Conservation (phyloP, 1,284 basidiomycete genomes). For the Tetrapyrgos nigripes region DNA sequence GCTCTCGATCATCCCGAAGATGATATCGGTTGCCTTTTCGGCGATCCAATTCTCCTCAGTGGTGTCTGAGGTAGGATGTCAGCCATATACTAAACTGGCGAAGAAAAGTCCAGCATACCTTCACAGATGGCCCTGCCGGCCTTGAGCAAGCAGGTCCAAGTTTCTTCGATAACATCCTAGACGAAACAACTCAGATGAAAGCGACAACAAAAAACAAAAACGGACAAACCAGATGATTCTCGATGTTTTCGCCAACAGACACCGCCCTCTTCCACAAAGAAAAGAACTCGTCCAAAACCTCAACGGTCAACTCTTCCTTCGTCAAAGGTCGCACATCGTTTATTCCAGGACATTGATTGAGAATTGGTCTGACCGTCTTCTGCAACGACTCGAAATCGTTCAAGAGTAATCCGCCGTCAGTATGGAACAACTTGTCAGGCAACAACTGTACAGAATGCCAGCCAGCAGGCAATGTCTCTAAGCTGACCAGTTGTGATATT, state of each 20-base stretch:
- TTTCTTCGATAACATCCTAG: constrained; percentile 9
- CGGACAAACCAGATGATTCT: background rate
- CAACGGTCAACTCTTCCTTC: constrained; percentile 58
- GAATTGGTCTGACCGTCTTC: constrained; percentile 51
- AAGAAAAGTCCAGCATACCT: constrained; percentile 6
- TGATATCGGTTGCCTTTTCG: background rate
- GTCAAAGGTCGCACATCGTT: constrained; percentile 61
- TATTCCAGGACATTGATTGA: constrained; percentile 56
- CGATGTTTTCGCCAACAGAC: background rate
- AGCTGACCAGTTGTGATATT: constrained; percentile 54
- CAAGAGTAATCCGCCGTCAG: constrained; percentile 64
- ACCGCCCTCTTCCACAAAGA: constrained; percentile 61
- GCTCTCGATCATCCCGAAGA: constrained; percentile 6
- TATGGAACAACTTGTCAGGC: constrained; percentile 59
- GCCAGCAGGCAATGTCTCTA: constrained; percentile 31
- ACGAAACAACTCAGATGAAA: background rate
- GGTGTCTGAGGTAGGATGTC: constrained; percentile 1
- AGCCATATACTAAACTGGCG: background rate
- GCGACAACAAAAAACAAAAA: background rate
- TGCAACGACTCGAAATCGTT: constrained; percentile 59
- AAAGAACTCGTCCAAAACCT: constrained; percentile 58
- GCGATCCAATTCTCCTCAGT: constrained; percentile 10
- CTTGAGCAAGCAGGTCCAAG: constrained; percentile 15
- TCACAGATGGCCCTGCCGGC: constrained; percentile 4
- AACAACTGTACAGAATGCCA: constrained; percentile 61